A percentile compares a stretch with the other conserved stretches of the same genome.
Evolutionary conservation across 352 stramenopile genomes (phyloP).

Genomic region (Peronospora belbahrii): DNA sequence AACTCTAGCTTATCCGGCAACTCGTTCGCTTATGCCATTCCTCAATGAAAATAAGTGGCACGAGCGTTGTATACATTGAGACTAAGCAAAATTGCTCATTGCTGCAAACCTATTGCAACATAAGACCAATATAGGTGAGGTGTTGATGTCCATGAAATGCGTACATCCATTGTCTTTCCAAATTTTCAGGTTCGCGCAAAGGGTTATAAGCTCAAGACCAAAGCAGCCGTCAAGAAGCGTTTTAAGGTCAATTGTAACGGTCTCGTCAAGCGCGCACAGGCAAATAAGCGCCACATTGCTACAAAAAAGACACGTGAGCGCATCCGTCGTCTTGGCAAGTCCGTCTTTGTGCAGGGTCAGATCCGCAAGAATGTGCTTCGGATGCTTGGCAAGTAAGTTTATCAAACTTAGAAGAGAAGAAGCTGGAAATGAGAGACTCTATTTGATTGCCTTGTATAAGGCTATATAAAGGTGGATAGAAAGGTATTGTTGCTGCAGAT

Average conservation of each 20-base stretch:
- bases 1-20: no score
- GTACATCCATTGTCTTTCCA: slow-evolving; percentile 24
- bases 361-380: slow-evolving; percentile 79
- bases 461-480: background rate
- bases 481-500: slow-evolving; percentile 10
- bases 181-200: slow-evolving; percentile 53
- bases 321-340: slow-evolving; percentile 65
- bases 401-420: background rate
- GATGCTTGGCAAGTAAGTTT: slow-evolving; percentile 50
- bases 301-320: slow-evolving; percentile 81
- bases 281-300: slow-evolving; percentile 79
- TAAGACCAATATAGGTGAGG: no score
- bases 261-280: slow-evolving; percentile 66
- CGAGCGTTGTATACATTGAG: no score
- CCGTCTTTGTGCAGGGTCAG: slow-evolving; percentile 59
- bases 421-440: background rate
- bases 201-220: slow-evolving; percentile 81
- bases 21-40: no score
- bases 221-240: slow-evolving; percentile 77
- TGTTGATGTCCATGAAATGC: no score
- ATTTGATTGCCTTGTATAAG: background rate
- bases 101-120: no score
- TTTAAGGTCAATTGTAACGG: slow-evolving; percentile 79
- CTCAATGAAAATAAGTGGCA: no score
- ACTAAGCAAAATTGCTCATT: no score